Evolutionary conservation across 2,329 filamentous ascomycete genomes (phyloP).

Genomic region (Diplodia mutila): DNA sequence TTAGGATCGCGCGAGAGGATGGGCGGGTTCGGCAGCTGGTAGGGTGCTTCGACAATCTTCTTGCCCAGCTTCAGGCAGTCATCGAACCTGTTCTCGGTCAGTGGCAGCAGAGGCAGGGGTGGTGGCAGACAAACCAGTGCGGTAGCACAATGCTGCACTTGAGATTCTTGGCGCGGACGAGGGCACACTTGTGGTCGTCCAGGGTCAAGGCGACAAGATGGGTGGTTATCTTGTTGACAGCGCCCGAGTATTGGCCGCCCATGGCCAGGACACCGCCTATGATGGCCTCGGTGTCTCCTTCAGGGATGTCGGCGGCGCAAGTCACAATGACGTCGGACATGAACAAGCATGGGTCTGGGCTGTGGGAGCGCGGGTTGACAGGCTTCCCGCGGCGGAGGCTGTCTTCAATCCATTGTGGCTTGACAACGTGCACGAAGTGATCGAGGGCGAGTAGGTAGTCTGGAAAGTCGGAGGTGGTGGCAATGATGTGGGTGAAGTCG

Average conservation of each 20-base stretch:
- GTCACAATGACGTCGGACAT: slow-evolving; percentile 83
- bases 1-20: slow-evolving; percentile 57
- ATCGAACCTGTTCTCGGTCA: slow-evolving; percentile 72
- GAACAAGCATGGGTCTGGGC: slow-evolving; percentile 87
- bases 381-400: slow-evolving; percentile 72
- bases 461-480: slow-evolving; percentile 87
- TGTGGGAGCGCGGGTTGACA: slow-evolving; percentile 80
- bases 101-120: slow-evolving; percentile 9
- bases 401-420: slow-evolving; percentile 74
- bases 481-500: slow-evolving; percentile 66
- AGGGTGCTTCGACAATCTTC: slow-evolving; percentile 86
- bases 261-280: slow-evolving; percentile 86
- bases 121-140: slow-evolving; percentile 69
- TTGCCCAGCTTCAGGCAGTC: slow-evolving; percentile 93
- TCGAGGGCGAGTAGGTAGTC: slow-evolving; percentile 77
- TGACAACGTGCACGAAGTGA: slow-evolving; percentile 81
- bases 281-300: slow-evolving; percentile 88
- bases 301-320: slow-evolving; percentile 82
- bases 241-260: slow-evolving; percentile 78
- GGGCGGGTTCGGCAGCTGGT: slow-evolving; percentile 82
- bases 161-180: slow-evolving; percentile 66
- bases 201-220: slow-evolving; percentile 84
- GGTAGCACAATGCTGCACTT: slow-evolving; percentile 85
- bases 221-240: slow-evolving; percentile 74
- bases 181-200: slow-evolving; percentile 71